Percentiles rank a stretch among this genome's conserved stretches.
Evolutionary conservation across 352 stramenopile species (phyloP).

Genomic region (Globisporangium cystogenes): DNA sequence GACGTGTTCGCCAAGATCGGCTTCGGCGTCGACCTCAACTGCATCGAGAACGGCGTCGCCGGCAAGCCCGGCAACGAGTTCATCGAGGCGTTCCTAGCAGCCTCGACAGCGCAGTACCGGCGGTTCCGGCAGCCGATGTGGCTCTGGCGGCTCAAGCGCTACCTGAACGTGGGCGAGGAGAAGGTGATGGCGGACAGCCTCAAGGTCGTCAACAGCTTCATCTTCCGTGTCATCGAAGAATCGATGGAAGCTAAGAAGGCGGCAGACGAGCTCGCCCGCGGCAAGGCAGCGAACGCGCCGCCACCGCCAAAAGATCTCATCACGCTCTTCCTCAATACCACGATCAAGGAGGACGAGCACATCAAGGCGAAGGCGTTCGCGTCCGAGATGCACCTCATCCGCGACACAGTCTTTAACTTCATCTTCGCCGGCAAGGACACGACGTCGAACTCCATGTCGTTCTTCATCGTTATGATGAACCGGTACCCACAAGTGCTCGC

Average conservation of each 20-base stretch:
- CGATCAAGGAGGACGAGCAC: too few species aligned
- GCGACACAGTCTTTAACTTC: conserved; percentile 60
- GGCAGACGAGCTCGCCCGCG: too few species aligned
- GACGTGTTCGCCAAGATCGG: conserved; percentile 25
- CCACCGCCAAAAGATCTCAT: conserved; percentile 7
- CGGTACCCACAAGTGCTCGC: conserved; percentile 30
- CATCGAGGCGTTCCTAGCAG: conserved; percentile 27
- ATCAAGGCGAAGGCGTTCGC: not conserved
- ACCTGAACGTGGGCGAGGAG: too few species aligned
- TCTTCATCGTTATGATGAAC: conserved; percentile 46
- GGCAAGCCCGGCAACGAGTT: conserved; percentile 21
- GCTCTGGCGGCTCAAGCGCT: conserved; percentile 31
- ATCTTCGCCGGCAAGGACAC: conserved; percentile 62
- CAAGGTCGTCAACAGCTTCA: conserved; percentile 7
- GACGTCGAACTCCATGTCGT: conserved; percentile 40
- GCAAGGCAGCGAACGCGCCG: not conserved
- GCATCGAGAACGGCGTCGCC: not conserved
- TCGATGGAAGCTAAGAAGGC: conserved; percentile 2
- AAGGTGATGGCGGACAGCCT: too few species aligned
- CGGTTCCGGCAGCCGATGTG: conserved; percentile 26
- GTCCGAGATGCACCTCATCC: conserved; percentile 17
- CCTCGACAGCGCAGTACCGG: conserved; percentile 16
- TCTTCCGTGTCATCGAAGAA: conserved; percentile 12
- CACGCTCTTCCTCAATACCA: conserved; percentile 20
- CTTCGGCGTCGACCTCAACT: conserved; percentile 22